Evolutionary conservation across 1,284 basidiomycete genomes (phyloP), one percentile per base, ranked within the genome.

Genomic region (Ceratobasidium sp.): DNA sequence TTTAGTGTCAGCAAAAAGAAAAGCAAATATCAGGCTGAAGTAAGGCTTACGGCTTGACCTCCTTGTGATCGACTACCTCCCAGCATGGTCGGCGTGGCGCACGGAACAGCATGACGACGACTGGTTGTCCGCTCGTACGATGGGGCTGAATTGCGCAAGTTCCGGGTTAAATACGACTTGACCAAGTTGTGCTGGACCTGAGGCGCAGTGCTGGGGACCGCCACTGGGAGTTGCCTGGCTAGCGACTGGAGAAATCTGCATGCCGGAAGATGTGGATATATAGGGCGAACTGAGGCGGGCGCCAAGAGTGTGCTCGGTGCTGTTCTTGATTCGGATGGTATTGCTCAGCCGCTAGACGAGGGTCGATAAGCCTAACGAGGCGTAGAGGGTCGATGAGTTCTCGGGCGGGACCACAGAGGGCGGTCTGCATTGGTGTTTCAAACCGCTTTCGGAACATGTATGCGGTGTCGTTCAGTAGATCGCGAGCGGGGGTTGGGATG

Each of bases 41-140:
- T 45, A 41, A 45, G 32, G 8, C 28, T 30, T 58, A 70, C 67
- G 67, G 67, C 55, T 59, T 59, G 55, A 70, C 67, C 55, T 70
- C 67, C 32, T 70, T 58, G 55, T 70, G 67, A 70, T 70, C 67
- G 53, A 70, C 67, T 39, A 70, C 67, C 53, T 70, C 67, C 67
- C 67, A 70, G 55, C 28, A 34, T 16, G 41, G n/a, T 58, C 67
- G 21, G 32, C 67, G 67, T 36, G 53, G 55, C 30, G 55, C 67
- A 36, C 43, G 67, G 45, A 70, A 70, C 53, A 70, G 36, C 67
- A 70, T 70, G 23, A 21, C 21, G 41, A 60, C 28, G 36, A 21
- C 43, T 43, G 23, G 39, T 26, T 6, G 36, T 39, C 8, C 36
- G 28, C 23, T 53, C 52, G 32, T 34, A 70, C 67, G 53, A 58